Conservation (phyloP, 2,329 filamentous ascomycete genomes). For the Fusarium tanahbumbuense region DNA sequence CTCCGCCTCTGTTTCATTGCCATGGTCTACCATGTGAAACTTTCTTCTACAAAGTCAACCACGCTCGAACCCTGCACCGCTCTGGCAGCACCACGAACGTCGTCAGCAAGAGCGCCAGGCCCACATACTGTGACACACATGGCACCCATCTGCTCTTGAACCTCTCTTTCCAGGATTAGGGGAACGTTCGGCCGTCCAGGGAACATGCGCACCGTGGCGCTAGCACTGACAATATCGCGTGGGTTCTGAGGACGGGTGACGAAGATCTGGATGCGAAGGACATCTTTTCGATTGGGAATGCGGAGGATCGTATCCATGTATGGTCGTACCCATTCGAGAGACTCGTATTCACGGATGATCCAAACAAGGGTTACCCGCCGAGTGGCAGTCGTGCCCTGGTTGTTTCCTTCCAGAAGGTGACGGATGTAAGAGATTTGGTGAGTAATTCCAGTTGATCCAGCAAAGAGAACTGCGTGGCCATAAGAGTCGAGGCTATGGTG, state of each 20-base stretch:
- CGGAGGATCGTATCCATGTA: slow-evolving; percentile 82
- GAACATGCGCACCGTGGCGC: slow-evolving; percentile 88
- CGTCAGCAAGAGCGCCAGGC: slow-evolving; percentile 78
- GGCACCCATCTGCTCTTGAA: slow-evolving; percentile 83
- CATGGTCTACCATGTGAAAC: slow-evolving; percentile 70
- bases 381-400: slow-evolving; percentile 79
- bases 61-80: slow-evolving; percentile 71
- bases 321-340: slow-evolving; percentile 91
- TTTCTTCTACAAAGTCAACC: slow-evolving; percentile 82
- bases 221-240: slow-evolving; percentile 82
- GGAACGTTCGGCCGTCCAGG: slow-evolving; percentile 87
- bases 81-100: slow-evolving; percentile 76
- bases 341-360: slow-evolving; percentile 90
- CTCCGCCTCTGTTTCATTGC: slow-evolving; percentile 1
- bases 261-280: slow-evolving; percentile 89
- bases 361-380: slow-evolving; percentile 87
- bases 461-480: slow-evolving; percentile 89
- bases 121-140: slow-evolving; percentile 89
- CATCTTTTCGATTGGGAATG: slow-evolving; percentile 82
- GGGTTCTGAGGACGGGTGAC: slow-evolving; percentile 87
- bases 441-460: slow-evolving; percentile 93
- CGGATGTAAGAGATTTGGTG: slow-evolving; percentile 91
- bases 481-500: slow-evolving; percentile 91
- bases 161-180: slow-evolving; percentile 83
- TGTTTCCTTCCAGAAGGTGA: slow-evolving; percentile 77